Conservation (phyloP, 176 grass and related monocot genomes). For the Microstegium vimineum region DNA sequence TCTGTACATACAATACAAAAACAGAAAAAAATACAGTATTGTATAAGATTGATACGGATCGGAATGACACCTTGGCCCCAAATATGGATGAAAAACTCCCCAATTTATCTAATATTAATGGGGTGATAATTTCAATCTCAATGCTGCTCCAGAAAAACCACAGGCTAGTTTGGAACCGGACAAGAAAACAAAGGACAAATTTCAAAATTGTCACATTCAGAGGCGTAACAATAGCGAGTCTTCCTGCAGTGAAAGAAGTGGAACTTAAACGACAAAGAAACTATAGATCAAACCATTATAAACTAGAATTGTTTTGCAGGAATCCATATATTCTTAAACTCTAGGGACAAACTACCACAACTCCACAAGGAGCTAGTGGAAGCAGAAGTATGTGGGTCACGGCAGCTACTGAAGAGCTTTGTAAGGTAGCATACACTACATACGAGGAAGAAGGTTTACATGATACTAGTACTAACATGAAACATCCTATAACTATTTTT, state of each 20-base stretch:
- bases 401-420: background rate
- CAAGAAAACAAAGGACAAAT: background rate
- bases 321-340: background rate
- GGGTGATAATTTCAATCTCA: conserved; percentile 7
- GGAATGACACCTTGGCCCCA: background rate
- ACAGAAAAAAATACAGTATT: background rate
- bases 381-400: background rate
- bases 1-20: background rate
- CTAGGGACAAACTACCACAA: background rate
- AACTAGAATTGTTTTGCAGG: background rate
- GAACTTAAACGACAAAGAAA: background rate
- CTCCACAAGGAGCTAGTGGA: background rate
- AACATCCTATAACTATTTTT: background rate
- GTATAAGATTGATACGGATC: background rate
- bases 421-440: too few relatives aligned
- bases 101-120: conserved; percentile 2
- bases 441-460: background rate
- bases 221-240: background rate
- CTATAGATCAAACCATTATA: background rate
- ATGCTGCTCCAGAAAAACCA: conserved; percentile 37
- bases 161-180: conserved; percentile 11
- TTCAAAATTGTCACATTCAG: background rate
- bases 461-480: background rate
- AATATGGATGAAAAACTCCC: background rate
- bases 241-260: conserved; percentile 17